Evolutionary conservation across 768 basidiomycete species (phyloP).

Genomic region (Lentinula guzmanii): DNA sequence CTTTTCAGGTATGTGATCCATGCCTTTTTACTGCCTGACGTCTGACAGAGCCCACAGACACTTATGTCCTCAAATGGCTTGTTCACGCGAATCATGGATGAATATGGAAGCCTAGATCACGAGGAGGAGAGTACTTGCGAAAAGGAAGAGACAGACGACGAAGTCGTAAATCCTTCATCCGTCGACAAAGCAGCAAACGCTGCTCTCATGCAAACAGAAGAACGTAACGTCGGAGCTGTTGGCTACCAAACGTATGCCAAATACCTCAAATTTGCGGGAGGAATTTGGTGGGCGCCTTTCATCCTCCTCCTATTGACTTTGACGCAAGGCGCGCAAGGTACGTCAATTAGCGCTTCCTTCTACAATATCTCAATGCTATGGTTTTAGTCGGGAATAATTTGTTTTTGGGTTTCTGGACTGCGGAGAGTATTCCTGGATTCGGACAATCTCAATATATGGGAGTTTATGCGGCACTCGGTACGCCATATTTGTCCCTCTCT

Average conservation of each 20-base stretch:
- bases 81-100: constrained; percentile 32
- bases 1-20: constrained; percentile 36
- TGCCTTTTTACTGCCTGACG: neutral
- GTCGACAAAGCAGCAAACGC: neutral
- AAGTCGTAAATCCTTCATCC: constrained; percentile 8
- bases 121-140: constrained; percentile 1
- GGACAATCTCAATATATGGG: constrained; percentile 64
- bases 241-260: constrained; percentile 40
- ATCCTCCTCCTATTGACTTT: constrained; percentile 40
- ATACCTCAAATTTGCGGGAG: constrained; percentile 44
- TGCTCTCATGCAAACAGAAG: constrained; percentile 30
- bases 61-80: constrained; percentile 4
- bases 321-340: constrained; percentile 47
- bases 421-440: constrained; percentile 47
- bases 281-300: constrained; percentile 39
- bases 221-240: constrained; percentile 50
- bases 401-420: constrained; percentile 73
- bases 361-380: neutral
- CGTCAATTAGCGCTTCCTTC: neutral
- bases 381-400: constrained; percentile 53
- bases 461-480: constrained; percentile 43
- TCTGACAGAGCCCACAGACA: neutral
- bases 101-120: constrained; percentile 42
- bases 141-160: neutral
- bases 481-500: constrained; percentile 4